Percentiles rank a stretch among this genome's conserved stretches.
These are phyloP conservation scores for Stachybotrys elegans DNA, from an alignment of 2,329 filamentous ascomycete genomes.

Conservation along the genomic window DNA sequence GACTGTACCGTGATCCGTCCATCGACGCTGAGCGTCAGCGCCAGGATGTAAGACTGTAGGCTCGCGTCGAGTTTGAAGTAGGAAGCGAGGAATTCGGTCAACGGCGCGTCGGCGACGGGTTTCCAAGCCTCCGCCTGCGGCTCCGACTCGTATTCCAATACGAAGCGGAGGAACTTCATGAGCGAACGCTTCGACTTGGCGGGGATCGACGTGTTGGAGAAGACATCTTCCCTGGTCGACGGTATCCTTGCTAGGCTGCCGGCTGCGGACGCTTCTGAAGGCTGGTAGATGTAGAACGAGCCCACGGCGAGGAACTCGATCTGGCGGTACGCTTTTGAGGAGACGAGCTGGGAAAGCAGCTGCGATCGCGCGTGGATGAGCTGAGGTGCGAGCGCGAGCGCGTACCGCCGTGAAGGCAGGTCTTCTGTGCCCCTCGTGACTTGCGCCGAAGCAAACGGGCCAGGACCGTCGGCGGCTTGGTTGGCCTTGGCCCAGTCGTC, in stretches of 20 bases:
- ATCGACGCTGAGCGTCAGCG: constrained; percentile 71
- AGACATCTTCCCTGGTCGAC: constrained; percentile 87
- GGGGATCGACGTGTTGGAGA: constrained; percentile 70
- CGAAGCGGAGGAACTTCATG: constrained; percentile 93
- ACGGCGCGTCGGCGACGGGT: constrained; percentile 44
- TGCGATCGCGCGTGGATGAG: constrained; percentile 79
- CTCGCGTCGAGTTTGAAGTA: constrained; percentile 64
- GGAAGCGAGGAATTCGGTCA: constrained; percentile 54
- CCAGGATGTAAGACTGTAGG: constrained; percentile 56
- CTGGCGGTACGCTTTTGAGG: constrained; percentile 81
- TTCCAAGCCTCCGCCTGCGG: constrained; percentile 54
- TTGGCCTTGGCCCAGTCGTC: constrained; percentile 62
- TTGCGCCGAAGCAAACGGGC: constrained; percentile 21
- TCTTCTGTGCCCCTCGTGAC: constrained; percentile 34
- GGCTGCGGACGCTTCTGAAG: constrained; percentile 19
- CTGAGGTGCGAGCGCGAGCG: constrained; percentile 77
- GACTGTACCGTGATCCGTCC: constrained; percentile 56
- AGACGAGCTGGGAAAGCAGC: constrained; percentile 76
- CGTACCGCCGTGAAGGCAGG: constrained; percentile 68
- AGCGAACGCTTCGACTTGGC: constrained; percentile 76
- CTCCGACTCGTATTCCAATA: constrained; percentile 64
- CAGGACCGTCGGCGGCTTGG: constrained; percentile 14
- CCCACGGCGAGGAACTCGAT: constrained; percentile 92
- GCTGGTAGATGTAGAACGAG: constrained; percentile 76
- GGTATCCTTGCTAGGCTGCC: constrained; percentile 65